These are phyloP conservation scores for Tylopilus balloui DNA, from an alignment of 768 basidiomycete genomes.

Conservation along the genomic window DNA sequence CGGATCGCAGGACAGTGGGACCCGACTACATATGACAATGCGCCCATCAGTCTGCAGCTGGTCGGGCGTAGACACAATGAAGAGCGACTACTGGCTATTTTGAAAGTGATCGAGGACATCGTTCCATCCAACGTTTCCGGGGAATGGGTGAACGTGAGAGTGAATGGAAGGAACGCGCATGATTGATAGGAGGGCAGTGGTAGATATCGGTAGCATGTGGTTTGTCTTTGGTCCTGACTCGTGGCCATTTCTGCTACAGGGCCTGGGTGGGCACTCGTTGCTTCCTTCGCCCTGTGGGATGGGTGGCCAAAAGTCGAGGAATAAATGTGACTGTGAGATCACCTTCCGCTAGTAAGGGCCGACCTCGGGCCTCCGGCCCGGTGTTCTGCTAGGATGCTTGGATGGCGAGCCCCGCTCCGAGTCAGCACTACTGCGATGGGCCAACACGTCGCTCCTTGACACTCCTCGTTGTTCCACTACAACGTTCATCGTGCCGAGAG, in stretches of 20 bases:
- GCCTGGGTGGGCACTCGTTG: background rate
- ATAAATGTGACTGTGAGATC: too few relatives aligned
- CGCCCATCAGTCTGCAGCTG: slow-evolving; percentile 45
- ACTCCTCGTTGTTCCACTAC: background rate
- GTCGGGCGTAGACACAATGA: slow-evolving; percentile 49
- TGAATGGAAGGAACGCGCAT: slow-evolving; percentile 13
- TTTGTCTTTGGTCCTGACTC: slow-evolving; percentile 4
- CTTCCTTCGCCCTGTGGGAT: slow-evolving; percentile 6
- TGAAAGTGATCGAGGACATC: slow-evolving; percentile 36
- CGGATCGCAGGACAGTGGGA: slow-evolving; percentile 39
- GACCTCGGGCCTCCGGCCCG: too few relatives aligned
- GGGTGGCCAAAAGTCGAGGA: slow-evolving; percentile 5
- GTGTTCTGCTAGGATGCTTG: too few relatives aligned
- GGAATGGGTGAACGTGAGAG: background rate
- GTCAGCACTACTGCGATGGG: background rate
- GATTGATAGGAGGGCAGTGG: background rate
- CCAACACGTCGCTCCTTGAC: slow-evolving; percentile 4
- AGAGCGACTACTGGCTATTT: slow-evolving; percentile 44
- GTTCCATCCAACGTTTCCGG: slow-evolving; percentile 18
- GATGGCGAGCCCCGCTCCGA: too few relatives aligned
- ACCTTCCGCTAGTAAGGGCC: too few relatives aligned
- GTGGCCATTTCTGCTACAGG: slow-evolving; percentile 10
- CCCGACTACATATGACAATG: slow-evolving; percentile 39
- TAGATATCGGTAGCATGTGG: slow-evolving; percentile 4
- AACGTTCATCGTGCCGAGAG: background rate